These are phyloP conservation scores for Stylosanthes scabra DNA, from an alignment of 331 rosid species.

Conservation along the genomic window DNA sequence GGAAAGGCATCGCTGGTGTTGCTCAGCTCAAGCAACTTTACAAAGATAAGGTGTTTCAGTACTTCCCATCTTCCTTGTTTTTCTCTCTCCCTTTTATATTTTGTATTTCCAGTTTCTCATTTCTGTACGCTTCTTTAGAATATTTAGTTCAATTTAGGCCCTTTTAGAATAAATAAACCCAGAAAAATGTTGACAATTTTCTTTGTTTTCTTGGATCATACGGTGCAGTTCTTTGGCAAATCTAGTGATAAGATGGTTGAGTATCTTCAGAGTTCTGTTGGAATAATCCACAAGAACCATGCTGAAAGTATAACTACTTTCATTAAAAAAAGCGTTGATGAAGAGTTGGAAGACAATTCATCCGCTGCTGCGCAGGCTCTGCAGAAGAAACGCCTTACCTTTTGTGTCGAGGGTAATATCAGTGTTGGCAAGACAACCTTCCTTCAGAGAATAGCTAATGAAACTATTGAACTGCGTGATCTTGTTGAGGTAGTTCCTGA, in stretches of 20 bases:
- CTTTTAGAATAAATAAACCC: background rate
- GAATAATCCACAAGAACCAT: conserved; percentile 96
- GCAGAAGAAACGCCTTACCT: conserved; percentile 79
- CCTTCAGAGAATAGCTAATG: conserved; percentile 93
- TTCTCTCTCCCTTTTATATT: background rate
- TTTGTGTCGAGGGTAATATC: conserved; percentile 97
- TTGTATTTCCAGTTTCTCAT: background rate
- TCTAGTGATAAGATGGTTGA: conserved; percentile 90
- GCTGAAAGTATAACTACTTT: conserved; percentile 94
- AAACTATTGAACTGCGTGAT: conserved; percentile 90
- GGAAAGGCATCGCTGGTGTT: conserved; percentile 88
- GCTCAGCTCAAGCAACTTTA: conserved; percentile 92
- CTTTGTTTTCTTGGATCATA: conserved; percentile 3
- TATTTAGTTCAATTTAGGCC: background rate
- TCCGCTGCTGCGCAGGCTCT: conserved; percentile 32
- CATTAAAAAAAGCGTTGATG: conserved; percentile 87
- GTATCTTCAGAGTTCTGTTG: conserved; percentile 88
- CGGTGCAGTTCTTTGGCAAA: conserved; percentile 82
- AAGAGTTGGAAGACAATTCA: conserved; percentile 76
- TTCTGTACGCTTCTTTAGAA: background rate
- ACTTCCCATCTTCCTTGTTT: background rate
- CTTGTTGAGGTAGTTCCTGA: conserved; percentile 98
- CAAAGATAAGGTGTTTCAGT: conserved; percentile 72
- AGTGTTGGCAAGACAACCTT: conserved; percentile 96
- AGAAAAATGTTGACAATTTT: background rate